These are phyloP conservation scores for Fusarium brevicatenulatum DNA, from an alignment of 2,329 filamentous ascomycete genomes.

Conservation along the genomic window DNA sequence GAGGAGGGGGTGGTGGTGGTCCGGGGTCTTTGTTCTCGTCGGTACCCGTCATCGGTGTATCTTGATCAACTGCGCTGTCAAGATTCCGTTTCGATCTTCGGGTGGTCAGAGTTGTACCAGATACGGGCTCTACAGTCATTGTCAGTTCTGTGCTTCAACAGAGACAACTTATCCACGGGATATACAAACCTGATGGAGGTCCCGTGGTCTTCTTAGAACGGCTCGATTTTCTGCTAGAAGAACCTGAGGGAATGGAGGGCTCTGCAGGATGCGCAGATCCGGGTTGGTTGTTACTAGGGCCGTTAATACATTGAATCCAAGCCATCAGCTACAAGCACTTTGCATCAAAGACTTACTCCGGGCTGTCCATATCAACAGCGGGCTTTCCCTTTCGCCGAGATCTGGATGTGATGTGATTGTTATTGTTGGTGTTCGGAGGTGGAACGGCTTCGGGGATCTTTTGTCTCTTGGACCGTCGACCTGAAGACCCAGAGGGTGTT, in stretches of 20 bases:
- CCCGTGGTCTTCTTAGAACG: conserved; percentile 73
- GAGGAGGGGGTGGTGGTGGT: conserved; percentile 56
- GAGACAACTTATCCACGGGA: not conserved
- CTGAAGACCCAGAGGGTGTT: conserved; percentile 49
- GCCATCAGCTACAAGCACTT: not conserved
- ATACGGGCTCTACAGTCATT: conserved; percentile 46
- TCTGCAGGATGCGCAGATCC: conserved; percentile 72
- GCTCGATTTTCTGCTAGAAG: conserved; percentile 77
- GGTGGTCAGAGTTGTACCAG: conserved; percentile 52
- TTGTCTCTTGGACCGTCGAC: conserved; percentile 76
- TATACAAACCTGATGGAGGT: conserved; percentile 53
- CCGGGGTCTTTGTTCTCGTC: conserved; percentile 62
- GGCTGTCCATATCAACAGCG: conserved; percentile 75
- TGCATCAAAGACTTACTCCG: conserved; percentile 63
- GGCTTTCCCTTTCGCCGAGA: conserved; percentile 70
- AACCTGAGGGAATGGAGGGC: conserved; percentile 65
- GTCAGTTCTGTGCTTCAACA: conserved; percentile 21
- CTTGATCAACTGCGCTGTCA: conserved; percentile 65
- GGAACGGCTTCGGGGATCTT: conserved; percentile 66
- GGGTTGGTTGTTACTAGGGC: conserved; percentile 39
- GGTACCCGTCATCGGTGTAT: conserved; percentile 76
- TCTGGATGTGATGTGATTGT: conserved; percentile 49
- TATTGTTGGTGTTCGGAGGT: conserved; percentile 43
- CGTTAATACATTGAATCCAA: conserved; percentile 16
- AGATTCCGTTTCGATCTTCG: conserved; percentile 65